Base-by-base conservation (phyloP, 768 basidiomycete genomes). In the Neoboletus brunneissimus region DNA sequence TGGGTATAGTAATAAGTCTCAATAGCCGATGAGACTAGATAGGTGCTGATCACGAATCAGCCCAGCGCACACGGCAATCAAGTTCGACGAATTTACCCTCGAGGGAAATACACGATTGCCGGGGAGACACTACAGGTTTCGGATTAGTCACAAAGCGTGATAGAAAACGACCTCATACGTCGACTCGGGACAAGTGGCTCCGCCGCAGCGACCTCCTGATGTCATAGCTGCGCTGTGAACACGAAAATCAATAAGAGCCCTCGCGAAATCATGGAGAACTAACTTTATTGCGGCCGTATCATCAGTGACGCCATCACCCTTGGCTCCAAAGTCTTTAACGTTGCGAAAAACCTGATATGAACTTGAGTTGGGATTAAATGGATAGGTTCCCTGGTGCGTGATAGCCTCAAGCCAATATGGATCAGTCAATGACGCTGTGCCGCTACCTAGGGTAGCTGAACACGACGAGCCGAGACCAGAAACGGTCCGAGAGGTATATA, bases 281-380 rank as follows among this genome's bases (percentile, higher is more conserved):
- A 51, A 85, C 87, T 87, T 89, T 68, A 89, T 89, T 2, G 89
- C 88, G 23, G 73, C 79, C 7, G 89, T 89, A 60, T 91, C 90
- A 63, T 91, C 89, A 6, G 83, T 80, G 2, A 82, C 71, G 52
- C 89, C 89, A 70, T 88, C 82, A n/a, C 76, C 77, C 51, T 68
- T 74, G 49, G 83, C 82, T 51, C 82, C 77, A 56, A 74, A 80
- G 53, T 78, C 76, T 57, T 87, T 89, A 46, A 91, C 89, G 63
- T 90, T 91, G 40, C 89, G 80, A 69, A 88, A 90, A 15, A 90
- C 87, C 48, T 82, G 75, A 67, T 90, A 91, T 7, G 71, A 66
- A 41, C 66, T 76, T 25, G 58, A n/a, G 64, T 80, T 72, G 0
- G 82, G 53, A 65, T 88, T 85, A 70, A 80, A 86, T 5, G 89